These are phyloP conservation scores for Clohesyomyces aquaticus DNA, from an alignment of 495 filamentous ascomycete genomes.

Conservation along the genomic window DNA sequence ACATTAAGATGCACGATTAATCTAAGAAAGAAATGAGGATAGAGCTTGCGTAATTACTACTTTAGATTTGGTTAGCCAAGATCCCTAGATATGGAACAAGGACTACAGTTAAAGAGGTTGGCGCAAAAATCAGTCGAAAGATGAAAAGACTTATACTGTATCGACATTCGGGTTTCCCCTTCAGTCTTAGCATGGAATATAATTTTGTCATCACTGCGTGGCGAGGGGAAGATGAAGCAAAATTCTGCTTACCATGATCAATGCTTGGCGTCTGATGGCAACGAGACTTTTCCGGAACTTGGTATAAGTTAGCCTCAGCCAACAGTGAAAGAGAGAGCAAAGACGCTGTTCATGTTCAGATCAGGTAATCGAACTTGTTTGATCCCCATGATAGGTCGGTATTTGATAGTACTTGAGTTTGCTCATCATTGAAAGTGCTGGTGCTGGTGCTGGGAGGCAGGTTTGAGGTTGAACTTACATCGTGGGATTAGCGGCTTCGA, in stretches of 20 bases:
- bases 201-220: slow-evolving; percentile 26
- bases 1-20: no score
- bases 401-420: slow-evolving; percentile 37
- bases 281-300: neutral
- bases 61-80: neutral
- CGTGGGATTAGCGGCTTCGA: neutral
- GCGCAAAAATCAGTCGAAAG: slow-evolving; percentile 34
- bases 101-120: neutral
- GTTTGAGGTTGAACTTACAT: slow-evolving; percentile 9
- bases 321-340: neutral
- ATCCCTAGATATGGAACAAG: neutral
- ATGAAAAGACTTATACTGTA: slow-evolving; percentile 37
- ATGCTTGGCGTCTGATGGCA: neutral
- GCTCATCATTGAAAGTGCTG: slow-evolving; percentile 27
- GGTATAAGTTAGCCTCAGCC: neutral
- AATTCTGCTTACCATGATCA: slow-evolving; percentile 9
- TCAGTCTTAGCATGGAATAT: slow-evolving; percentile 41
- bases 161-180: slow-evolving; percentile 24
- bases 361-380: slow-evolving; percentile 39
- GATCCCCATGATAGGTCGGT: slow-evolving; percentile 33
- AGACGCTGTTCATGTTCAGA: neutral
- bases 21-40: neutral
- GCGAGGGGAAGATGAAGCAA: neutral
- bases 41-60: neutral
- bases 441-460: neutral